Base-by-base conservation (phyloP, 1,284 basidiomycete genomes). In the Irpex sp. region DNA sequence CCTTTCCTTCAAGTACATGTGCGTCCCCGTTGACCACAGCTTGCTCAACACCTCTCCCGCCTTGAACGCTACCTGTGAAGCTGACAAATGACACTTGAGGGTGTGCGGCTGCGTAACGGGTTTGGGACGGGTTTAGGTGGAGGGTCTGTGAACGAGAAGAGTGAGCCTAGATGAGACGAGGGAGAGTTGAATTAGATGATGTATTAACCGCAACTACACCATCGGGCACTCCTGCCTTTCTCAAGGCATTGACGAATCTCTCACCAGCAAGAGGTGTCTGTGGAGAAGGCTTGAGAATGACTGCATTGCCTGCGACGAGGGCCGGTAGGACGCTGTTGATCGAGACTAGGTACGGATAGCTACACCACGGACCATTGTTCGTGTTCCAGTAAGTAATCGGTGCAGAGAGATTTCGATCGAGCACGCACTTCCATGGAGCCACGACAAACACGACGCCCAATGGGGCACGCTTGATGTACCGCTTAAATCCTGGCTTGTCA, bases 251-350 rank as follows among this genome's bases (percentile, higher is more conserved):
- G 1, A 86, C 84, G 67, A 98, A 85, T 19, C 92, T 86, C 74
- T 97, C 94, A 3, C 92, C 94, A 0, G 88, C 88, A 51, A 94
- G 77, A 33, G 96, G 96, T 0, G 95, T 97, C 74, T 98, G 96
- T 1, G 96, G 96, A 2, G 95, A 96, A 0, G 96, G 95, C 76
- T 98, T 98, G 72, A 98, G 80, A 57, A 98, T 76, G 13, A 98
- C 92, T 0, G 92, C 79, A 74, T 98, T 98, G 33, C 96, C 94
- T 4, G 93, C 86, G 46, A 97, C 80, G 64, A 98, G 79, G 0
- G 94, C 93, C 1, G 95, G 95, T 36, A 98, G 83, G 60, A 98
- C 87, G 1, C 93, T 88, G 76, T 98, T 98, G 75, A 98, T 85
- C 43, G 92, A 86, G 54, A 89, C 89, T 57, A 97, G 86, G 78